Percentiles rank a stretch among this genome's conserved stretches.
Evolutionary conservation across 2,329 filamentous ascomycete species (phyloP).

Genomic region (Pseudocercospora eumusae): DNA sequence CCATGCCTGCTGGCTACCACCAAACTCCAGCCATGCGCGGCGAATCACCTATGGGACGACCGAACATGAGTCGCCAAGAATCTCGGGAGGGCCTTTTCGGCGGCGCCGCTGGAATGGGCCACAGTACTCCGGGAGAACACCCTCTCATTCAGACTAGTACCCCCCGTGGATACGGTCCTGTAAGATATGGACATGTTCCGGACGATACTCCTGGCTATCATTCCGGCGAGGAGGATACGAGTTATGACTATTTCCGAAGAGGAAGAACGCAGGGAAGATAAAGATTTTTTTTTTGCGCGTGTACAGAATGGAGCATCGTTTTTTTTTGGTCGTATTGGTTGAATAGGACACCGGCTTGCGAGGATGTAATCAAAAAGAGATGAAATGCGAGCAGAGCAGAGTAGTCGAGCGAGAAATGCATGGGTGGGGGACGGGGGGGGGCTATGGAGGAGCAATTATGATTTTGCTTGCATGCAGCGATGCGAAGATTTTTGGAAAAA

Average conservation of each 20-base stretch:
- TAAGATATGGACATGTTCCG: conserved; percentile 30
- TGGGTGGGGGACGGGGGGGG: too few species aligned
- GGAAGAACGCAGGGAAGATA: conserved; percentile 27
- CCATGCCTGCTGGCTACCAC: conserved; percentile 53
- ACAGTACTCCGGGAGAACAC: conserved; percentile 19
- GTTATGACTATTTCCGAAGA: conserved; percentile 45
- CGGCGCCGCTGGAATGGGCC: conserved; percentile 25
- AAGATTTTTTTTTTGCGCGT: not conserved
- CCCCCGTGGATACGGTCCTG: conserved; percentile 36
- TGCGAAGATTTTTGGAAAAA: too few species aligned
- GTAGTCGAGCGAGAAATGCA: not conserved
- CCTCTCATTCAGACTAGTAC: conserved; percentile 5
- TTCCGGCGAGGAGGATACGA: conserved; percentile 38
- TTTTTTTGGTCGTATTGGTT: not conserved
- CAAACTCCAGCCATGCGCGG: conserved; percentile 48
- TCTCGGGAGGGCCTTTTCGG: conserved; percentile 29
- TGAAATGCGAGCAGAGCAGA: not conserved
- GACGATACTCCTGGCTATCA: conserved; percentile 36
- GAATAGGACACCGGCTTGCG: not conserved
- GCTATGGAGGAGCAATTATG: not conserved
- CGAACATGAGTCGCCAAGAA: conserved; percentile 24
- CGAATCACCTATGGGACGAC: conserved; percentile 27
- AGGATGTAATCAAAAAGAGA: conserved; percentile 1
- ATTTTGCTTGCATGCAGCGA: conserved; percentile 4
- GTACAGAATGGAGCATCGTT: conserved; percentile 2